Evolutionary conservation across 164 flowering plant species (phyloP), one percentile per base, ranked within the genome.

Genomic region (Sedum album): DNA sequence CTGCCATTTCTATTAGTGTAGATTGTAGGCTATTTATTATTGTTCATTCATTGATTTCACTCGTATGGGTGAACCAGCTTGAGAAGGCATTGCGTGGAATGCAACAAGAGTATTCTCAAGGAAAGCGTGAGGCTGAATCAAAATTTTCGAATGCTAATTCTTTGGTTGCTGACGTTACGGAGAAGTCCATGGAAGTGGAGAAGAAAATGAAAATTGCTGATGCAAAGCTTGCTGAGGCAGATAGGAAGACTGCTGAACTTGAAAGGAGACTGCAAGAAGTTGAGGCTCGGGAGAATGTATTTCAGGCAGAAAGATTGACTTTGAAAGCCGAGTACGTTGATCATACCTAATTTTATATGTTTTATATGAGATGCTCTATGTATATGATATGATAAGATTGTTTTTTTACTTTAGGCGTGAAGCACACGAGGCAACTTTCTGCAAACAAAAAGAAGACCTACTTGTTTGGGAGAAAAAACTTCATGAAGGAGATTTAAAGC

Each of bases 191-290:
- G 72, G 95, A 85, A 70, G 85, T 85, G 28, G 83, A 90, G 69
- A 78, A 77, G 48, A 95, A 86, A 73, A 28, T 87, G 73, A 86
- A 71, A 70, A 81, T 82, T 72, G 97, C 89, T 60, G 93, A 89
- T 70, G 86, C 90, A 28, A 89, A 83, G 74, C 84, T 86, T 73
- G 91, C 89, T 48, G 98, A 92, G 82, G 89, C 86, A n/a, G 88
- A 76, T 71, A 76, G 91, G 61, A 86, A 85, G 77, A 74, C 79
- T 75, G 74, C 84, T 17, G 91, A 89, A 66, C 23, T 92, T 74
- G 96, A 90, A 64, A 79, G 86, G 76, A 88, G 81, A 74, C 68
- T 87, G 75, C 83, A 82, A 69, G 96, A 92, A 69, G 65, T 95
- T 72, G 91, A 90, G 67, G 70, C 78, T 70, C 90, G 86, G 69